Evolutionary conservation across 2,329 filamentous ascomycete genomes (phyloP), one percentile per base, ranked within the genome.

Genomic region (Rugonectria rugulosa): DNA sequence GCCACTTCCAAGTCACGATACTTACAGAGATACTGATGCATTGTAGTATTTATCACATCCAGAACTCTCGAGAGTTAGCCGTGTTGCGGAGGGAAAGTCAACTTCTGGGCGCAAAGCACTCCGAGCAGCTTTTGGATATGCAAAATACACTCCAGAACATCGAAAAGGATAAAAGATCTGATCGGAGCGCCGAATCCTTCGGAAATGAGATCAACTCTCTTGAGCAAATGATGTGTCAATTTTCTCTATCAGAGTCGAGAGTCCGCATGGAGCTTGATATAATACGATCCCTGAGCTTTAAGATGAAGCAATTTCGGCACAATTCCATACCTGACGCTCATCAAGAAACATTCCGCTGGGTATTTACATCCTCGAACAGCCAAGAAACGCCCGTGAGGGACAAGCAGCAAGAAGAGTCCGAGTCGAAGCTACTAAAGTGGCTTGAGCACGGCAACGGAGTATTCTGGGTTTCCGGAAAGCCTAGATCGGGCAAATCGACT

Each of bases 381-480:
- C 19, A n/a, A 17, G 31, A 8, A 9, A 15, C 6, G n/a, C 34
- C 34, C 5, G 26, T 7, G 12, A 20, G n/a, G 19, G 17, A 15
- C 6, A 14, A n/a, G 24, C 44, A 7, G n/a, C 19, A 17, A 19
- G 19, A 20, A 19, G 19, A 20, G 11, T n/a, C n/a, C 9, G 34
- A 17, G 11, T 20, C n/a, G 11, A 20, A 20, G 12, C 42, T 19
- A 43, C 59, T 8, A 45, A 50, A 53, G 6, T 71, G 68, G 65
- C 58, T 70, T 1, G 34, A 43, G 3, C 20, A 53, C 1, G 29
- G 53, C 8, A 37, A 43, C n/a, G 51, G 53, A 2, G 42, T 70
- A 5, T 71, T 67, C 21, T 69, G 66, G 70, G 56, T 73, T 11
- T 67, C 62, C 10, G 71, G 70, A 5, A 72, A 76, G 34, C 69